Evolutionary conservation across 176 grass and related monocot species (phyloP).

Genomic region (bread wheat (Triticum aestivum)): IWGSC_CS_RefSeq_v2.1 NC_057797.1:262369494-262369993

Average conservation of each 20-base stretch:
- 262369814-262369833: neutral
- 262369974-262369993: slow-evolving; percentile 62
- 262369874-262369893: neutral
- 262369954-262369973: slow-evolving; percentile 5
- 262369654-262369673: neutral
- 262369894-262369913: slow-evolving; percentile 8
- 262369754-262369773: neutral
- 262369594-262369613: neutral
- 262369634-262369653: neutral
- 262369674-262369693: neutral
- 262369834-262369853: neutral
- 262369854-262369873: neutral
- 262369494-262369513: too few species aligned
- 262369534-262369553: too few species aligned
- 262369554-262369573: too few species aligned
- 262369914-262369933: neutral
- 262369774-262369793: neutral
- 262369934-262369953: neutral
- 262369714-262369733: neutral
- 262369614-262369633: neutral
- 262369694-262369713: neutral
- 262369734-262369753: neutral
- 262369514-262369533: too few species aligned
- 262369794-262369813: neutral
- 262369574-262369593: too few species aligned